Percentiles rank a stretch among this genome's conserved stretches.
These are phyloP conservation scores for Kingdonia uniflora DNA, from an alignment of 164 flowering plant genomes.

Conservation along the genomic window DNA sequence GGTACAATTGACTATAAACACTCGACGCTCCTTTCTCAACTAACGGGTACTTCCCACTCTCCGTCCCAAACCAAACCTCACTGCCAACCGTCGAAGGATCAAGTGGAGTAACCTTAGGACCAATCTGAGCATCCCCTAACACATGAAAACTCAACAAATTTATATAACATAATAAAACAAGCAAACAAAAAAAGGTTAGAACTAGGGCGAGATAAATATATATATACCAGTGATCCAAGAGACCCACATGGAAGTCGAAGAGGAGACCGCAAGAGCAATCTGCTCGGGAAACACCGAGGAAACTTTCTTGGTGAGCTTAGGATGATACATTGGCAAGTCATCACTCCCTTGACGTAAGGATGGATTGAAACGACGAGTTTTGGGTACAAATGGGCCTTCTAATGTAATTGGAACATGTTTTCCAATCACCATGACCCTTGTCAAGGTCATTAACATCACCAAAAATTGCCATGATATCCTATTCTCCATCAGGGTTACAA, in stretches of 20 bases:
- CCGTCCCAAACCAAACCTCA: conserved; percentile 78
- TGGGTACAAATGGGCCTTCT: conserved; percentile 78
- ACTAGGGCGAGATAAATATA: not conserved
- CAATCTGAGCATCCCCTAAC: conserved; percentile 64
- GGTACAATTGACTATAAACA: conserved; percentile 76
- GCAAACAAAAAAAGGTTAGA: too few species aligned
- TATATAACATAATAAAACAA: too few species aligned
- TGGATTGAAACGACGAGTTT: conserved; percentile 54
- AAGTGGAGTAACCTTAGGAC: conserved; percentile 48
- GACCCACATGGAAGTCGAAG: conserved; percentile 78
- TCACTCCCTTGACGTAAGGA: conserved; percentile 63
- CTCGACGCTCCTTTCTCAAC: conserved; percentile 37
- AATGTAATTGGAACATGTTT: conserved; percentile 57
- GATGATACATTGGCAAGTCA: conserved; percentile 70
- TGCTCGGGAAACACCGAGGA: conserved; percentile 64
- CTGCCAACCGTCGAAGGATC: conserved; percentile 72
- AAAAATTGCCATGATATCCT: too few species aligned
- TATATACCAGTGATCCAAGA: conserved; percentile 86
- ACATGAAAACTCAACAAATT: conserved; percentile 5
- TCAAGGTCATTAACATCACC: too few species aligned
- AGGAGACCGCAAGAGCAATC: conserved; percentile 66
- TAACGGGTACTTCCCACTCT: conserved; percentile 40
- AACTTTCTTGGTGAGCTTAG: conserved; percentile 54
- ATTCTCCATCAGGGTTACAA: too few species aligned
- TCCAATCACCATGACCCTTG: not conserved